A percentile compares a stretch with the other conserved stretches of the same genome.
Conservation (phyloP, 2,329 filamentous ascomycete species). For the Fusarium sp. region DNA sequence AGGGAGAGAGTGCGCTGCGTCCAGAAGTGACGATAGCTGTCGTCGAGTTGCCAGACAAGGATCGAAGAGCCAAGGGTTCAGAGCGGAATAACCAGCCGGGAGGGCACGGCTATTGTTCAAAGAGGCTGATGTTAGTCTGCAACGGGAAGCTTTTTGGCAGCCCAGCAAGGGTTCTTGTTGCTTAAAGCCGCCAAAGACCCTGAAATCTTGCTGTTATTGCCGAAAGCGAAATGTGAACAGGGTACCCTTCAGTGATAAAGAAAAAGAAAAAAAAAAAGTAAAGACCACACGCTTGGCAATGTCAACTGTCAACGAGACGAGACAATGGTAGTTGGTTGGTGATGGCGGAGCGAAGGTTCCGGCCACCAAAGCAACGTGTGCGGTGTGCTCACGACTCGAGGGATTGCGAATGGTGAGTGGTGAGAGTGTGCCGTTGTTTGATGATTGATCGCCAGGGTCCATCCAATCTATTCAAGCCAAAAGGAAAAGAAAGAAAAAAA, state of each 20-base stretch:
- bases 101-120: conserved; percentile 6
- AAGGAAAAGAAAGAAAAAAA: background rate
- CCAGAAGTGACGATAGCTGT: conserved; percentile 28
- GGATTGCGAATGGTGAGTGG: conserved; percentile 1
- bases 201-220: conserved; percentile 26
- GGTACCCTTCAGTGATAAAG: conserved; percentile 10
- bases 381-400: conserved; percentile 12
- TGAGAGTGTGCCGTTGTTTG: conserved; percentile 18
- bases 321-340: conserved; percentile 10
- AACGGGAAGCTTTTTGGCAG: conserved; percentile 25
- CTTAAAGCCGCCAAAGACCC: conserved; percentile 9
- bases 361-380: conserved; percentile 17
- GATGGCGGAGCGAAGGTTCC: conserved; percentile 36
- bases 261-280: background rate
- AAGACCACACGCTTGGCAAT: conserved; percentile 16
- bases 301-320: background rate
- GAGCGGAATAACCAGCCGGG: conserved; percentile 1
- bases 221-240: conserved; percentile 8
- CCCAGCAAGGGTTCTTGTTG: conserved; percentile 18
- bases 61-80: conserved; percentile 14
- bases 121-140: conserved; percentile 21
- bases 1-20: conserved; percentile 2
- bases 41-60: conserved; percentile 21
- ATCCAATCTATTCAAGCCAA: conserved; percentile 30
- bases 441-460: conserved; percentile 46